Percentiles rank a stretch among this genome's conserved stretches.
phyloP scores from a whole-genome alignment of 768 basidiomycete species.

The Phlegmacium glaucopus region DNA sequence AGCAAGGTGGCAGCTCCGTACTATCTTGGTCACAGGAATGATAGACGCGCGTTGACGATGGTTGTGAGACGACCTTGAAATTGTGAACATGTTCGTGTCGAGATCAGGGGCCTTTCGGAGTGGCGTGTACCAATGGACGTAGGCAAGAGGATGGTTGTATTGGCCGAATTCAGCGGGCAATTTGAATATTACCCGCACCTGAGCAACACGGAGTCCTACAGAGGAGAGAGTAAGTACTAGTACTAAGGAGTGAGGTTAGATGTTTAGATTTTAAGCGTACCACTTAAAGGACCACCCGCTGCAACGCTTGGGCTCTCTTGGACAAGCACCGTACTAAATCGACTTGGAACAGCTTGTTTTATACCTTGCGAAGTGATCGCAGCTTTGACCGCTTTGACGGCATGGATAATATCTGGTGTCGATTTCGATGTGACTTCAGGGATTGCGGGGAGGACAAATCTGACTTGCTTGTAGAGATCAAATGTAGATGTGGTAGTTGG shows the following conservation, averaged over 20 bases:
- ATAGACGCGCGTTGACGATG: slow-evolving; percentile 4
- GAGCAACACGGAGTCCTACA: slow-evolving; percentile 20
- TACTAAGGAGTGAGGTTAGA: background rate
- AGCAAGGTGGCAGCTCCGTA: slow-evolving; percentile 11
- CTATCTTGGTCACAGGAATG: slow-evolving; percentile 3
- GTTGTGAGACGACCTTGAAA: slow-evolving; percentile 5
- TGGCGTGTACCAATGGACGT: slow-evolving; percentile 12
- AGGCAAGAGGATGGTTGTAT: background rate
- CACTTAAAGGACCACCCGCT: background rate
- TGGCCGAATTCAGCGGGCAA: slow-evolving; percentile 9
- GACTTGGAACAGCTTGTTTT: slow-evolving; percentile 9
- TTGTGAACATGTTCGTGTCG: background rate
- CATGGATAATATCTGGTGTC: slow-evolving; percentile 4
- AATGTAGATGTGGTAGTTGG: slow-evolving; percentile 6
- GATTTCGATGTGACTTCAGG: slow-evolving; percentile 14
- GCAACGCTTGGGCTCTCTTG: too few species aligned
- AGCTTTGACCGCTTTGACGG: slow-evolving; percentile 9
- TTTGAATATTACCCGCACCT: slow-evolving; percentile 22
- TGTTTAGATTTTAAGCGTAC: background rate
- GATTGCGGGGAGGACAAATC: slow-evolving; percentile 13
- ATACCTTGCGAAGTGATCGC: slow-evolving; percentile 10
- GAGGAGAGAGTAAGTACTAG: background rate
- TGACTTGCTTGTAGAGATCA: slow-evolving; percentile 17
- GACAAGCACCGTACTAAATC: slow-evolving; percentile 22
- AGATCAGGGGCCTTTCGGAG: background rate